phyloP scores from a whole-genome alignment of 805 yeast genomes.

The Candida arabinofermentans region DNA sequence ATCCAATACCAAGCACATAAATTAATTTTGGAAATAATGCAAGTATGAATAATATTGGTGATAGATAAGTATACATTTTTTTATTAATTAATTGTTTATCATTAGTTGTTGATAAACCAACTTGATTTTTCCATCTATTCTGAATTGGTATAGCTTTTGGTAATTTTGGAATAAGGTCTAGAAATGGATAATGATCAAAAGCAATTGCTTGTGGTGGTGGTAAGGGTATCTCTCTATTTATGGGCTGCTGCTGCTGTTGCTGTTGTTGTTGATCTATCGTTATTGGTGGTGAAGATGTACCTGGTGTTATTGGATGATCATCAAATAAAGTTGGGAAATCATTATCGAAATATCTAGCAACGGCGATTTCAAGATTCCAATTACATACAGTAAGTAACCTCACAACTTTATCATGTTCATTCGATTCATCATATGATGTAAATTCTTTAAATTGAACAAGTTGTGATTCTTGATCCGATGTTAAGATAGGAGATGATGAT shows the following conservation, averaged over 20 bases:
- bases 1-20: constrained; percentile 38
- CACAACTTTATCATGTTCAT: constrained; percentile 42
- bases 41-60: constrained; percentile 47
- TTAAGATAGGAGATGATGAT: no score
- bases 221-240: no score
- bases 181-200: constrained; percentile 21
- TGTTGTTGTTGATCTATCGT: not conserved
- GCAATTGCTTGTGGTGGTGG: constrained; percentile 14
- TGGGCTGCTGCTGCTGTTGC: not conserved
- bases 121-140: constrained; percentile 34
- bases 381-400: constrained; percentile 46
- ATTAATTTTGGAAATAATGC: constrained; percentile 53
- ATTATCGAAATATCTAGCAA: constrained; percentile 60
- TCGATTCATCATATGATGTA: constrained; percentile 42
- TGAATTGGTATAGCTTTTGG: constrained; percentile 34
- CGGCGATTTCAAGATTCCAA: constrained; percentile 59
- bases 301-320: constrained; percentile 8
- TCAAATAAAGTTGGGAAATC: constrained; percentile 35
- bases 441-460: constrained; percentile 48
- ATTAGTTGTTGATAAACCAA: constrained; percentile 23
- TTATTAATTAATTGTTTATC: constrained; percentile 1
- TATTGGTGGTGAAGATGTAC: not conserved
- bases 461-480: constrained; percentile 37
- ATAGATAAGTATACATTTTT: constrained; percentile 7
- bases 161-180: constrained; percentile 29